Evolutionary conservation across 805 yeast species (phyloP).

Genomic region (Candida boleticola): DNA sequence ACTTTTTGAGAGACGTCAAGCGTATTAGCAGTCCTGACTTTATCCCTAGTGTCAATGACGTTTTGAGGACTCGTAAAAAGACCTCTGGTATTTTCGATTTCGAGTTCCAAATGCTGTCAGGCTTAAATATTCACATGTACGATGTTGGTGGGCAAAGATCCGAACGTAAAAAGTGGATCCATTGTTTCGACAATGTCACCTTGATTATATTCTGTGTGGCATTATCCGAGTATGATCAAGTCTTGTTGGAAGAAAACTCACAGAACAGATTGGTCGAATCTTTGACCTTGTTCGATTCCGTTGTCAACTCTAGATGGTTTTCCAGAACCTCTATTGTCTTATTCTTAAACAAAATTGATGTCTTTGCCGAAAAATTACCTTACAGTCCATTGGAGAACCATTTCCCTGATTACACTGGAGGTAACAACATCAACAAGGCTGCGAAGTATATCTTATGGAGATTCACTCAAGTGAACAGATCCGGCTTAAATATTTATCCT

Average conservation of each 20-base stretch:
- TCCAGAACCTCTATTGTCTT: slow-evolving; percentile 80
- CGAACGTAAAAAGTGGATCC: slow-evolving; percentile 96
- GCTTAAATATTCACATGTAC: slow-evolving; percentile 43
- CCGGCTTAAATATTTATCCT: slow-evolving; percentile 79
- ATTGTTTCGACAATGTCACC: slow-evolving; percentile 91
- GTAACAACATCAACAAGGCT: slow-evolving; percentile 84
- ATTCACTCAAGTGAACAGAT: slow-evolving; percentile 78
- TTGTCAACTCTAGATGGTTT: slow-evolving; percentile 92
- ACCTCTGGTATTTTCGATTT: slow-evolving; percentile 91
- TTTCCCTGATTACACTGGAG: slow-evolving; percentile 91
- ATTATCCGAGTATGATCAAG: slow-evolving; percentile 87
- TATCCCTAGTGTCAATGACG: slow-evolving; percentile 73
- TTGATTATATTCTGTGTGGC: slow-evolving; percentile 89
- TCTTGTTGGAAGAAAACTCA: slow-evolving; percentile 69
- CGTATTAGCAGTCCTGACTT: slow-evolving; percentile 61
- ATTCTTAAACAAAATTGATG: slow-evolving; percentile 86
- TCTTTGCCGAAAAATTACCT: slow-evolving; percentile 81
- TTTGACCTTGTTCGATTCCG: slow-evolving; percentile 80
- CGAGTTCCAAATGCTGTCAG: slow-evolving; percentile 66
- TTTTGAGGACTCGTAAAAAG: slow-evolving; percentile 83
- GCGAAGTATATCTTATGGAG: slow-evolving; percentile 91
- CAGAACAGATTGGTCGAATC: slow-evolving; percentile 82
- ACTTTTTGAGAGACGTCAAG: slow-evolving; percentile 66
- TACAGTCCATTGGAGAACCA: slow-evolving; percentile 76
- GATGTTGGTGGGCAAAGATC: slow-evolving; percentile 97